phyloP scores from a whole-genome alignment of 169 alveolate species.

The Sarcocystis neurona region DNA sequence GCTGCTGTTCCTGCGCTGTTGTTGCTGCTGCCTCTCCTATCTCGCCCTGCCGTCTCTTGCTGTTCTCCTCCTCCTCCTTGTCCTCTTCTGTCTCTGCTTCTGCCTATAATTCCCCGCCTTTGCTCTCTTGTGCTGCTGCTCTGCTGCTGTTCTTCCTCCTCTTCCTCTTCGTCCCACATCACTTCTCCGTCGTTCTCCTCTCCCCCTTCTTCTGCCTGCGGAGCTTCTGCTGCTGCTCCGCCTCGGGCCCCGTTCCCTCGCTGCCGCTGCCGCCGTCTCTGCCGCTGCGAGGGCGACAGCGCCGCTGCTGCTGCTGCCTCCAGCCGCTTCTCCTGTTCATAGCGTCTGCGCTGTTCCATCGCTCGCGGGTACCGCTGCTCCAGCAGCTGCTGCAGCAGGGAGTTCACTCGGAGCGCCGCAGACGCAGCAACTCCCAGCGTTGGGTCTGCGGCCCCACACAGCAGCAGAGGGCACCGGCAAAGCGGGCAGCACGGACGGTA shows the following conservation, averaged over 20 bases:
- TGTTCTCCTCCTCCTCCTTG: background rate
- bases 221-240: too few species aligned
- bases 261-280: conserved; percentile 21
- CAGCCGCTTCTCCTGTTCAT: conserved; percentile 22
- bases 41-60: background rate
- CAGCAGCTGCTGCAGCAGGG: conserved; percentile 55
- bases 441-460: conserved; percentile 28
- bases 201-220: too few species aligned
- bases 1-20: too few species aligned
- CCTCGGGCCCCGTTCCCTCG: too few species aligned
- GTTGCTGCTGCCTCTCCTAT: too few species aligned
- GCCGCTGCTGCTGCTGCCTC: conserved; percentile 41
- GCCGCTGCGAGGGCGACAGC: background rate
- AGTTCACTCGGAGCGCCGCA: conserved; percentile 25
- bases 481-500: conserved; percentile 58
- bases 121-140: too few species aligned
- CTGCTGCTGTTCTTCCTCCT: too few species aligned
- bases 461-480: conserved; percentile 42
- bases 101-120: too few species aligned
- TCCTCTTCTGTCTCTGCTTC: background rate
- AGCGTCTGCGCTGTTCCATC: background rate
- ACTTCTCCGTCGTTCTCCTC: too few species aligned
- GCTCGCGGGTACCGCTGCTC: conserved; percentile 33
- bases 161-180: too few species aligned
- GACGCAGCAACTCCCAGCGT: background rate